A percentile compares a stretch with the other conserved stretches of the same genome.
Conservation (phyloP, 805 yeast genomes). For the Millerago galiae region DNA sequence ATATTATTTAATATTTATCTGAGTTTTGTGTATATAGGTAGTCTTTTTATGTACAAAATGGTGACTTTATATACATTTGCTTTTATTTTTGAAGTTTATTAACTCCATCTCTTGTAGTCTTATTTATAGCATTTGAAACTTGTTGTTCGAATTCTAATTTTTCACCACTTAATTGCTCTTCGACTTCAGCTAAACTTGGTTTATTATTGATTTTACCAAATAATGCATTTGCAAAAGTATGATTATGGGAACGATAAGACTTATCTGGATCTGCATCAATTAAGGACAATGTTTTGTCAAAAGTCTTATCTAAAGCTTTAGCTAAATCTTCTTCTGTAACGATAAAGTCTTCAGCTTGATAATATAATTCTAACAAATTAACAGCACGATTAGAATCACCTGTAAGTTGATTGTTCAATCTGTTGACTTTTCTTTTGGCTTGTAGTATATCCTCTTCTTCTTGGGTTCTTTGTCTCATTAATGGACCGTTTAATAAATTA, state of each 20-base stretch:
- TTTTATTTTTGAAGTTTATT: too few species aligned
- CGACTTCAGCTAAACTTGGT: constrained; percentile 29
- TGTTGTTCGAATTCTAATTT: constrained; percentile 24
- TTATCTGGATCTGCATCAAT: background rate
- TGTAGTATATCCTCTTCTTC: constrained; percentile 56
- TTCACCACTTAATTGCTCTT: constrained; percentile 30
- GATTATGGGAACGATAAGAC: constrained; percentile 16
- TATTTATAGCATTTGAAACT: constrained; percentile 10
- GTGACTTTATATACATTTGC: too few species aligned
- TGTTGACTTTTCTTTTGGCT: constrained; percentile 62
- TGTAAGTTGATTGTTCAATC: constrained; percentile 47
- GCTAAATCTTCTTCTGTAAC: constrained; percentile 64
- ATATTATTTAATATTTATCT: too few species aligned
- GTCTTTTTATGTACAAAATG: background rate
- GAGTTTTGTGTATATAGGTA: constrained; percentile 2
- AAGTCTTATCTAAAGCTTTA: constrained; percentile 50
- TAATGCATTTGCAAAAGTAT: constrained; percentile 25
- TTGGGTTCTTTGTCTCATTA: constrained; percentile 64
- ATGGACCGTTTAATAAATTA: constrained; percentile 55
- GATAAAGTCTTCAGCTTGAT: constrained; percentile 61
- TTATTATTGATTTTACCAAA: constrained; percentile 31
- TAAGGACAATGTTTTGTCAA: too few species aligned
- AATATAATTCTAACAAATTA: constrained; percentile 62
- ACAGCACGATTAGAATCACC: constrained; percentile 48
- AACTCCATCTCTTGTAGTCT: too few species aligned